Base-by-base conservation (phyloP, 2,329 filamentous ascomycete species). In the Bipolaris gigantea region DNA sequence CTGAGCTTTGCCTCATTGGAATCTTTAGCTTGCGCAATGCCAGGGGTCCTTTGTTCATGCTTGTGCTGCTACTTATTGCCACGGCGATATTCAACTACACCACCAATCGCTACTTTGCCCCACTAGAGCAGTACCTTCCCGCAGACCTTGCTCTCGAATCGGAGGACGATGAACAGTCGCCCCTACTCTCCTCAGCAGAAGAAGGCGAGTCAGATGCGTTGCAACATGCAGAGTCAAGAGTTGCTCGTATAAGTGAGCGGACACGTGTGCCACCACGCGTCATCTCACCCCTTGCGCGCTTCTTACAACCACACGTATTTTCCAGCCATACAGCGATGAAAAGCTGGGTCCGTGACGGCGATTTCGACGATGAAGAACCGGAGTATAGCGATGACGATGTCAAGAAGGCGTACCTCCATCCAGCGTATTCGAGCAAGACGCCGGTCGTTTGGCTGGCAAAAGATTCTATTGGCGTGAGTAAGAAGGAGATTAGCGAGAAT, bases 1-100 rank as follows among this genome's bases (percentile, higher is more conserved):
- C 88, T 1, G 86, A 94, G 60, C 76, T 93, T 27, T 94, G 90
- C 73, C 80, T 97, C 69, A 88, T 96, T 61, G 92, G 92, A 45
- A 81, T 97, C 2, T 92, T 97, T 64, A 88, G 71, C 38, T 50
- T 72, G 11, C 66, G 63, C 39, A 49, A 63, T 35, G 73, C 73
- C 1, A 71, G 64, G 4, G 73, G 73, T 3, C 73, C 73, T 5
- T 56, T 61, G 6, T 56, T 74, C 19, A 65, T 75, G 51, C 61
- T 71, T 2, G 62, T 55, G 4, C 13, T 71, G 4, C 57, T 75
- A n/a, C 59, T 75, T 54, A 47, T 71, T 33, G 50, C 57, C 4
- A 74, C 73, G 1, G 51, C 71, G 16, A 43, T 70, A 25, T 74
- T 73, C 59, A 71, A 73, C 49, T 58, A 58, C n/a, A 60, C 60